These are phyloP conservation scores for Stagonosporopsis rhizophila DNA, from an alignment of 2,329 filamentous ascomycete genomes.

Conservation along the genomic window DNA sequence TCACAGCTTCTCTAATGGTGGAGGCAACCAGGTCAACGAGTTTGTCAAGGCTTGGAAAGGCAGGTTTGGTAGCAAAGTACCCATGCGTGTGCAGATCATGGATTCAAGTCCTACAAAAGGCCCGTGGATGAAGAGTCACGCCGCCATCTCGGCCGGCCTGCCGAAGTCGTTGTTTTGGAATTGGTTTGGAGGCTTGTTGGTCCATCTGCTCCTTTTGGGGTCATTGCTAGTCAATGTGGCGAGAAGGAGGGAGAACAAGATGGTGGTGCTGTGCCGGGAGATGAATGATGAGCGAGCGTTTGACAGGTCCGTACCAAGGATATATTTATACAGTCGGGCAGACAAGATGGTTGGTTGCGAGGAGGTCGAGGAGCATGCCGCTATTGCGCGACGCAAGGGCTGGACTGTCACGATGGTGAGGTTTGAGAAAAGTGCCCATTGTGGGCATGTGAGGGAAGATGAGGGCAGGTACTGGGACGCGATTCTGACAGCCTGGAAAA, in stretches of 20 bases:
- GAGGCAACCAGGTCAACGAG: constrained; percentile 43
- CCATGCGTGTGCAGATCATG: constrained; percentile 41
- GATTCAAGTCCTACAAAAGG: constrained; percentile 47
- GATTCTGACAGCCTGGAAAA: constrained; percentile 43
- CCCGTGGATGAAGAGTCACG: constrained; percentile 39
- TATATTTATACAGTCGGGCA: constrained; percentile 66
- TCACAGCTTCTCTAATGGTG: constrained; percentile 49
- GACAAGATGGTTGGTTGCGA: constrained; percentile 64
- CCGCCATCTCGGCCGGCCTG: constrained; percentile 39
- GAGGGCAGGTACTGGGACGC: constrained; percentile 65
- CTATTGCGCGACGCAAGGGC: constrained; percentile 56
- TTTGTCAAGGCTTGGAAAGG: constrained; percentile 43
- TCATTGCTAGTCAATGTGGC: constrained; percentile 28
- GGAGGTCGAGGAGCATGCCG: constrained; percentile 64
- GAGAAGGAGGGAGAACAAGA: constrained; percentile 32
- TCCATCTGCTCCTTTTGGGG: constrained; percentile 38
- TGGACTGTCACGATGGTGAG: constrained; percentile 59
- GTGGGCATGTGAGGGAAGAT: constrained; percentile 66
- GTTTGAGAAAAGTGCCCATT: constrained; percentile 67
- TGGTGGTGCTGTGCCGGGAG: constrained; percentile 37
- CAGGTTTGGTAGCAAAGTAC: constrained; percentile 26
- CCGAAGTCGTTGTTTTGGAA: constrained; percentile 35
- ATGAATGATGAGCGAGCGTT: constrained; percentile 42
- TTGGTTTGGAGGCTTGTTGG: constrained; percentile 34
- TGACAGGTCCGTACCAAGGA: constrained; percentile 49